Conservation (phyloP, 139 green algal species). For the Trebouxia sp. region DNA sequence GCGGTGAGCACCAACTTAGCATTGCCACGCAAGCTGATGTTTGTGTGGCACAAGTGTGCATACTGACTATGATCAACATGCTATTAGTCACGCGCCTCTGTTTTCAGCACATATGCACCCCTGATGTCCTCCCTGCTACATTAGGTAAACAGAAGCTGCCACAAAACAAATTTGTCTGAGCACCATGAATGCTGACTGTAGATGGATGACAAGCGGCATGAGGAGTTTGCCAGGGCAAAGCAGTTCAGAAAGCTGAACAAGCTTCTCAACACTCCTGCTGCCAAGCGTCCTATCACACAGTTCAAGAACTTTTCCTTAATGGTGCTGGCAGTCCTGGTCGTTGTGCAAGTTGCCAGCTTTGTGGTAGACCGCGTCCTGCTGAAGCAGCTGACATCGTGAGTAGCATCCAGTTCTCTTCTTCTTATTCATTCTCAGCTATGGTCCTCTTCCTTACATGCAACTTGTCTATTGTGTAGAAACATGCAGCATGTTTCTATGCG, state of each 20-base stretch:
- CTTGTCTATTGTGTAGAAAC: neutral
- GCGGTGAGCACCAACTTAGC: no score
- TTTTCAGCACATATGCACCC: no score
- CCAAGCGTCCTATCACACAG: conserved; percentile 8
- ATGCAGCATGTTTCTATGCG: neutral
- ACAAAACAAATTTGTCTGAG: neutral
- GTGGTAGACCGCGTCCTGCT: neutral
- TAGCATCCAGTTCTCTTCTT: neutral
- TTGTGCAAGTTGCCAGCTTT: neutral
- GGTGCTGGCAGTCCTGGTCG: neutral
- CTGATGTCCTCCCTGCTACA: no score
- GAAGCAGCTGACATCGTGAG: neutral
- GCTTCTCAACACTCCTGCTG: conserved; percentile 16
- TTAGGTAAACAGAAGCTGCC: no score
- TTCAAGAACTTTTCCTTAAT: neutral
- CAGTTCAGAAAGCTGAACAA: conserved; percentile 18
- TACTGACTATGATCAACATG: no score
- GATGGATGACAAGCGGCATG: conserved; percentile 3
- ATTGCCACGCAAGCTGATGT: no score
- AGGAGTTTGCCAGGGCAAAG: conserved; percentile 25
- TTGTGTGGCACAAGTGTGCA: no score
- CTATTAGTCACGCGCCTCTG: no score
- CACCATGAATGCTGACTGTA: neutral
- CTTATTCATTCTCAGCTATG: neutral
- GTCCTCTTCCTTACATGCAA: neutral